phyloP scores from a whole-genome alignment of 495 filamentous ascomycete species.

The Parachaetomium inaequale region DNA sequence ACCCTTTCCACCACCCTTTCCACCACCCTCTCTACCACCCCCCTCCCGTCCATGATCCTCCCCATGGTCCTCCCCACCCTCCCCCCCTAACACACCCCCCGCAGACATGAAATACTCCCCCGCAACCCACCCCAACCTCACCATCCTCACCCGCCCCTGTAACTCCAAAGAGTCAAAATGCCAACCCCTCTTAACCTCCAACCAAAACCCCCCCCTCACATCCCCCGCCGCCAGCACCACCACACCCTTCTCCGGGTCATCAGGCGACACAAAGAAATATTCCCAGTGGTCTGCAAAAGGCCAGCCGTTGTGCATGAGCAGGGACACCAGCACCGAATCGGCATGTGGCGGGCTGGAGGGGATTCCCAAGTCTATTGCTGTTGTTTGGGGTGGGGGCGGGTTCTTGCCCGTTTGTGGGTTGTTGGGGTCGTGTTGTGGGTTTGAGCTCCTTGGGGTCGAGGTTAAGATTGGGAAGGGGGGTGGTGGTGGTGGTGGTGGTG shows the following conservation, averaged over 20 bases:
- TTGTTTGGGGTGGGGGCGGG: background rate
- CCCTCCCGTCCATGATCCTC: background rate
- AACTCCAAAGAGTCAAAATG: background rate
- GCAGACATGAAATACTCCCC: background rate
- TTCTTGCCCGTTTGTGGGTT: background rate
- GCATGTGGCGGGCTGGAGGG: background rate
- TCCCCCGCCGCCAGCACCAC: constrained; percentile 12
- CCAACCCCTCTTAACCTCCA: constrained; percentile 16
- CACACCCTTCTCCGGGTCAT: background rate
- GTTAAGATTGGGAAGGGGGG: background rate
- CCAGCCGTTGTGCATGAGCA: constrained; percentile 18
- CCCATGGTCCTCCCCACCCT: background rate
- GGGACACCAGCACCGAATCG: background rate
- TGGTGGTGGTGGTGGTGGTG: background rate
- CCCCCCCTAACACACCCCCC: background rate
- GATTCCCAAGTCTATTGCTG: background rate
- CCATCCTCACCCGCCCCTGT: background rate
- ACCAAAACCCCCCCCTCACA: constrained; percentile 3
- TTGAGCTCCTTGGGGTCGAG: background rate
- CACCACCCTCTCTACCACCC: background rate
- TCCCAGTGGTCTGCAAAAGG: constrained; percentile 21
- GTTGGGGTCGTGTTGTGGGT: background rate
- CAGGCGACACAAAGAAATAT: constrained; percentile 12
- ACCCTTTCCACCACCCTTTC: background rate
- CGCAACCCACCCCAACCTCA: constrained; percentile 9